A percentile compares a stretch with the other conserved stretches of the same genome.
These are phyloP conservation scores for Pogostemon cablin DNA, from an alignment of 257 asterid genomes.

Conservation along the genomic window DNA sequence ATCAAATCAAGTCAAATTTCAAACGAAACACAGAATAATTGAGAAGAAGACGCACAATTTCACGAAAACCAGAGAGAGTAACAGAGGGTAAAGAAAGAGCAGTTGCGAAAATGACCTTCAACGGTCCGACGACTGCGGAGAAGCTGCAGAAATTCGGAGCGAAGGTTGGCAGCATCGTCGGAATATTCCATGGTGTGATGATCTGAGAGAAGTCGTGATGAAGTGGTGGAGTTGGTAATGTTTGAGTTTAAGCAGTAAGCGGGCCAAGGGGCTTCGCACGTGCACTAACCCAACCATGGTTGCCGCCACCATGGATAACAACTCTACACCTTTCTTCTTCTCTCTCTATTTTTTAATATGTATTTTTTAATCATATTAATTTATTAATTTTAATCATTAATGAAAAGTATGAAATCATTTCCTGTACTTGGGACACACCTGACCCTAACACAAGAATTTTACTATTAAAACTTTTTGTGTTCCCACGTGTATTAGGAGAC, in stretches of 20 bases:
- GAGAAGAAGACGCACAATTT: background rate
- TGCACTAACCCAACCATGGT: conserved; percentile 18
- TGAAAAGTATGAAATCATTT: background rate
- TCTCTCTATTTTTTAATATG: too few relatives aligned
- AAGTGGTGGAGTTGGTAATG: conserved; percentile 25
- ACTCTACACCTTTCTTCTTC: background rate
- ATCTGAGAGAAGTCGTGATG: conserved; percentile 30
- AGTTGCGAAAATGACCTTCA: conserved; percentile 43
- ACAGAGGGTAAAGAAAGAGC: conserved; percentile 8
- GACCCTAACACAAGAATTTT: too few relatives aligned
- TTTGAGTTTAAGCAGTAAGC: conserved; percentile 23
- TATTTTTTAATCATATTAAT: background rate
- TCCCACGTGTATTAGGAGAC: too few relatives aligned
- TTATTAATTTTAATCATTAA: background rate
- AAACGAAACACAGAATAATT: conserved; percentile 5
- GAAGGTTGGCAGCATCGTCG: conserved; percentile 49
- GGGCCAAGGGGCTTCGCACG: conserved; percentile 30
- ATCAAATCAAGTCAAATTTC: conserved; percentile 24
- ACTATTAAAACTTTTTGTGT: too few relatives aligned
- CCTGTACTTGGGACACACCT: too few relatives aligned
- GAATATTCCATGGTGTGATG: conserved; percentile 40
- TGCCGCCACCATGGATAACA: conserved; percentile 27
- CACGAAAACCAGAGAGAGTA: background rate
- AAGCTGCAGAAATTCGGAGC: conserved; percentile 58
- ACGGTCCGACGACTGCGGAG: conserved; percentile 69